Evolutionary conservation across 257 asterid genomes (phyloP).

Genomic region (Scutellaria barbata): DNA sequence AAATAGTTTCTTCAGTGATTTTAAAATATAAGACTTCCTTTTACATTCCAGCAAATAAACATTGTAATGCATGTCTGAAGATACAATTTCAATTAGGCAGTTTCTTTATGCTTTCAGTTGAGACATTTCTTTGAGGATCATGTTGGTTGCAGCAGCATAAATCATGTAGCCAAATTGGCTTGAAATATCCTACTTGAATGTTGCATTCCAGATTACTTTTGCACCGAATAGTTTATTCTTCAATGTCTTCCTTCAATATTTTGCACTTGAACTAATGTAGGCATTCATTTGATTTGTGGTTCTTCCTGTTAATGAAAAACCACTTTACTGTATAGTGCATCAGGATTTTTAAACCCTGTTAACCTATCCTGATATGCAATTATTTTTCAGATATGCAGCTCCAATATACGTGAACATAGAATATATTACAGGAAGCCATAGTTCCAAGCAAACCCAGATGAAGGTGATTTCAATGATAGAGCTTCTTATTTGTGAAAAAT

Average conservation of each 20-base stretch:
- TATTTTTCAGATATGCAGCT: constrained; percentile 78
- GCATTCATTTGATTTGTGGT: constrained; percentile 23
- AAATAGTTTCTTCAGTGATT: constrained; percentile 4
- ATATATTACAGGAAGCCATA: constrained; percentile 51
- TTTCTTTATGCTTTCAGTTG: neutral
- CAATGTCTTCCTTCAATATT: neutral
- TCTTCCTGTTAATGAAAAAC: constrained; percentile 25
- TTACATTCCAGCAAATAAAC: neutral
- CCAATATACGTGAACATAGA: constrained; percentile 68
- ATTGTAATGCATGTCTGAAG: neutral
- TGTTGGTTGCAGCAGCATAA: constrained; percentile 20
- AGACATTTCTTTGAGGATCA: constrained; percentile 3
- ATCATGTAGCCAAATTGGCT: constrained; percentile 6
- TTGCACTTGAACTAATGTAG: neutral
- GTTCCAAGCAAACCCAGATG: neutral
- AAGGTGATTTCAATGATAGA: constrained; percentile 43
- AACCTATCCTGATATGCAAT: constrained; percentile 16
- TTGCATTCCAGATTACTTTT: constrained; percentile 10
- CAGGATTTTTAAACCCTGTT: constrained; percentile 19
- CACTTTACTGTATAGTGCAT: constrained; percentile 20
- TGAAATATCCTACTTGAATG: constrained; percentile 23
- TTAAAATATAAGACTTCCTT: constrained; percentile 11
- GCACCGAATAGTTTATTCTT: constrained; percentile 12
- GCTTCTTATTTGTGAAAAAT: constrained; percentile 22
- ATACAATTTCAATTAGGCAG: neutral